Percentiles rank a stretch among this genome's conserved stretches.
Evolutionary conservation across 176 grass and related monocot genomes (phyloP).

Genomic region (Themeda triandra): DNA sequence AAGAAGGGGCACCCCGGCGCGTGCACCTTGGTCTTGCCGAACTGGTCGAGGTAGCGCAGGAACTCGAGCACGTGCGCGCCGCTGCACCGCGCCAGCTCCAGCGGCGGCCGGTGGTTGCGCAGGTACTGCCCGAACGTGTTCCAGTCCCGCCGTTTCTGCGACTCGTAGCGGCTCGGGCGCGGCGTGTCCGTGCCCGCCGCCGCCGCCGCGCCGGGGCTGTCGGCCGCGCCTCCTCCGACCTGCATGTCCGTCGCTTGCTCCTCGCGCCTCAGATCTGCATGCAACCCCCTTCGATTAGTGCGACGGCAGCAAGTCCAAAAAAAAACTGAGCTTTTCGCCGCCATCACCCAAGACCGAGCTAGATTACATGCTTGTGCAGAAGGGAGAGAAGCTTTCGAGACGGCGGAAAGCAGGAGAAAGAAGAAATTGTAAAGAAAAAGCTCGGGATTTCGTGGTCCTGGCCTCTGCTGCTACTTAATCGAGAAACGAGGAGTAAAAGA

Average conservation of each 20-base stretch:
- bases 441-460: slow-evolving; percentile 13
- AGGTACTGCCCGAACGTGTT: slow-evolving; percentile 84
- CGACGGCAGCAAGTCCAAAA: background rate
- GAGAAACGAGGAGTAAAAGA: background rate
- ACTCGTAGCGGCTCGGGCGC: slow-evolving; percentile 71
- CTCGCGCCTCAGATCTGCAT: slow-evolving; percentile 44
- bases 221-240: slow-evolving; percentile 17
- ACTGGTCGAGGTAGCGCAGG: slow-evolving; percentile 83
- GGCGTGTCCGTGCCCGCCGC: background rate
- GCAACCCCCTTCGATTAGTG: background rate
- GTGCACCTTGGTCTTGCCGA: slow-evolving; percentile 86
- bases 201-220: slow-evolving; percentile 30
- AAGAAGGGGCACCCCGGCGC: slow-evolving; percentile 57
- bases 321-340: background rate
- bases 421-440: background rate
- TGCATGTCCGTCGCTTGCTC: slow-evolving; percentile 11
- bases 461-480: background rate
- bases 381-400: background rate
- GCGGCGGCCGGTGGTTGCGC: slow-evolving; percentile 78
- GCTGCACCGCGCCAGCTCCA: slow-evolving; percentile 72
- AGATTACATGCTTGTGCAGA: background rate
- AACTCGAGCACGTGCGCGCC: slow-evolving; percentile 80
- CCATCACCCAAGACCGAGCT: background rate
- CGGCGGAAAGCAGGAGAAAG: background rate
- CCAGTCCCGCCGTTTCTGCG: slow-evolving; percentile 88